Base-by-base conservation (phyloP, 2,329 filamentous ascomycete species). In the Colletotrichum godetiae region DNA sequence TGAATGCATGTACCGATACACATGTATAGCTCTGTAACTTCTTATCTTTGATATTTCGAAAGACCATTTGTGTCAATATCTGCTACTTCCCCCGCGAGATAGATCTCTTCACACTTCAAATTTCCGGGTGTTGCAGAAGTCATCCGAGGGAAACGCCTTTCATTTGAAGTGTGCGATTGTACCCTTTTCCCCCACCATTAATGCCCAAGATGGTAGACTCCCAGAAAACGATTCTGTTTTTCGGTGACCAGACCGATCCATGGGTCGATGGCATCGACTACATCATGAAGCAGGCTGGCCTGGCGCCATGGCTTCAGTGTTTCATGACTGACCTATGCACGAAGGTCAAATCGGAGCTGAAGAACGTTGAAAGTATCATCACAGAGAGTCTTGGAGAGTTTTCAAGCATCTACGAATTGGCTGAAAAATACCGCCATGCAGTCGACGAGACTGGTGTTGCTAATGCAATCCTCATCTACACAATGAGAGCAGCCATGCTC, bases 251-350 rank as follows among this genome's bases (percentile, higher is more conserved):
- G 13, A 66, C 63, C 22, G 63, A 66, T 24, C 52, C 53, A 13
- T 66, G 63, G 63, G 33, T 42, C 24, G 63, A 66, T n/a, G 33
- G 31, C n/a, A 42, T 66, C 63, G 63, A 66, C 33, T 27, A 15
- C 6, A 31, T 66, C 22, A 37, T 56, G n/a, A 37, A 57, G 7
- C 24, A 57, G 53, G 63, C 63, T 24, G 63, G 52, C 63, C n/a
- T 7, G 31, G 27, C 33, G 1, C 15, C 52, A 27, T 66, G 63
- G 63, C 24, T 66, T 15, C 53, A 56, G 2, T 11, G 6, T 8
- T 66, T 66, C 22, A 13, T 66, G 3, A 53, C 29, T 24, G 63
- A 66, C 3, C 22, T 57, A 8, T 24, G 12, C 8, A 2, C n/a
- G 8, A 56, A 19, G 2, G 52, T 66, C 5, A 11, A 27, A 2